Base-by-base conservation (phyloP, 2,329 filamentous ascomycete species). In the Epichloe sibirici region DNA sequence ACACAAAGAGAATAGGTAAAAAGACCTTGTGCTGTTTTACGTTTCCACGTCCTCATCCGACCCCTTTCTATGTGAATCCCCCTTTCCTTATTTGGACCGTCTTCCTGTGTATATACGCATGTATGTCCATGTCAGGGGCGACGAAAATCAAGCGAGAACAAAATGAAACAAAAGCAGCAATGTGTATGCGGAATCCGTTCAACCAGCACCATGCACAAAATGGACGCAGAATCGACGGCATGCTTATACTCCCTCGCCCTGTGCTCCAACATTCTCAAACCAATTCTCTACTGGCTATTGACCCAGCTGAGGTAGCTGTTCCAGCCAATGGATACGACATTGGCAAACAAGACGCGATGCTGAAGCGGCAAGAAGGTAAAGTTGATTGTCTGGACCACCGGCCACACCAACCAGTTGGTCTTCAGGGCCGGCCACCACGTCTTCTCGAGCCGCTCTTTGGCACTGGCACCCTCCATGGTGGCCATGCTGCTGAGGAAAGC, bases 321-420 rank as follows among this genome's bases (percentile, higher is more conserved):
- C 80, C 80, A 83, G 56, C 79, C 79, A 58, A 81, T 76, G 51
- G 74, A 87, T 51, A 95, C 76, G 49, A 94, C 68, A 63, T 96
- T 96, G 61, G 95, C 90, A 56, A 95, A 84, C 61, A 95, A 72
- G 43, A 96, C 81, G 54, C 90, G 79, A 69, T 91, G 83, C 65
- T 94, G 81, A 57, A 94, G 74, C 48, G 90, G 90, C 57, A 95
- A 79, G 57, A 93, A 78, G 63, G 86, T 85, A 72, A 96, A 96
- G 74, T 96, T 96, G 63, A 85, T 76, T 51, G 85, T 74, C 73
- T 96, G 90, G 52, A 94, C 88, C 57, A 76, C 74, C 3, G 90
- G 90, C 90, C 90, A 96, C 52, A 96, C 69, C 73, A 88, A 79
- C 77, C 88, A 89, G 73, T 95, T 96, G 66, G 88, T 85, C 66